Percentiles rank a stretch among this genome's conserved stretches.
Conservation (phyloP, 164 flowering plant species). For the Houttuynia cordata region DNA sequence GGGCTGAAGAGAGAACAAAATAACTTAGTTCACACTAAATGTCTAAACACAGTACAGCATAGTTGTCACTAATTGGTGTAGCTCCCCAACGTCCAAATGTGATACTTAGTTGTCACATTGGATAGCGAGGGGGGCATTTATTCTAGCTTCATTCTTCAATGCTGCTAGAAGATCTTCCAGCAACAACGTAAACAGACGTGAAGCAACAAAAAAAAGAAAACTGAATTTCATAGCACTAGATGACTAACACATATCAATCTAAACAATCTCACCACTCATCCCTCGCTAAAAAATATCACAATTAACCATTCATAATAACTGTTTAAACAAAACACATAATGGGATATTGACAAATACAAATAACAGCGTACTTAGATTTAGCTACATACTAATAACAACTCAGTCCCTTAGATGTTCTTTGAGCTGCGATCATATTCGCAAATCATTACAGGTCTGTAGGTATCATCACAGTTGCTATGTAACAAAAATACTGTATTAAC, state of each 20-base stretch:
- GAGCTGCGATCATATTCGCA: conserved; percentile 38
- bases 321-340: too few species aligned
- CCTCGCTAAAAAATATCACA: background rate
- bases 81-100: conserved; percentile 2
- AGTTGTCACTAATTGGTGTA: background rate
- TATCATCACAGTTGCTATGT: conserved; percentile 20
- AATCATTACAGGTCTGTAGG: conserved; percentile 50
- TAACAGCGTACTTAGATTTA: too few species aligned
- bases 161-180: background rate
- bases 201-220: background rate
- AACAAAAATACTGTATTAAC: background rate
- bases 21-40: too few species aligned
- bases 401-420: conserved; percentile 53
- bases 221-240: background rate
- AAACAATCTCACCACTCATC: background rate
- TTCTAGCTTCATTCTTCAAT: conserved; percentile 1
- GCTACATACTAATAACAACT: conserved; percentile 5
- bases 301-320: background rate
- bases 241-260: too few species aligned
- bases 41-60: background rate
- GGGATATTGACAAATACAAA: too few species aligned
- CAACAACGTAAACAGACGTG: background rate
- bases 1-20: conserved; percentile 27
- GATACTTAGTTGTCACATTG: background rate
- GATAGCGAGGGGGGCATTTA: conserved; percentile 1